Evolutionary conservation across 2,329 filamentous ascomycete species (phyloP).

Genomic region (Neurospora crassa): DNA sequence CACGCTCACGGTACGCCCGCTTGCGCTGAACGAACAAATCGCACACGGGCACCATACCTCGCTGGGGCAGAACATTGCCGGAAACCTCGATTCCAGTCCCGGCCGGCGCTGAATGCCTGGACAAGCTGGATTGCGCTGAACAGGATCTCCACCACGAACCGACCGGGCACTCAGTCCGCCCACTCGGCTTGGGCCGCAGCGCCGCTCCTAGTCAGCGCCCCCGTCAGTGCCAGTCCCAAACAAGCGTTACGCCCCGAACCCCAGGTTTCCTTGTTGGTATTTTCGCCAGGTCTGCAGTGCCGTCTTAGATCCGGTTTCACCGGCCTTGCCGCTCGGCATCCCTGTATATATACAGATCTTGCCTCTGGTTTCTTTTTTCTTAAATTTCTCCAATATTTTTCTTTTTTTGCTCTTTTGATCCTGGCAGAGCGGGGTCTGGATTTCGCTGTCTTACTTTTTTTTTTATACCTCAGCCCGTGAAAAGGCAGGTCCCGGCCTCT

Average conservation of each 20-base stretch:
- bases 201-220: not conserved
- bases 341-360: not conserved
- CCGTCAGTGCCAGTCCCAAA: not conserved
- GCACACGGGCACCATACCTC: not conserved
- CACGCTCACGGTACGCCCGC: not conserved
- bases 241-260: not conserved
- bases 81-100: not conserved
- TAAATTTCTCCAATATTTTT: not conserved
- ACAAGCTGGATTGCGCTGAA: not conserved
- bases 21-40: not conserved
- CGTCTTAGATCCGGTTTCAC: not conserved
- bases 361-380: not conserved
- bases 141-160: not conserved
- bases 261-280: not conserved
- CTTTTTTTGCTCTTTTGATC: not conserved
- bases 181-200: not conserved
- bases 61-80: not conserved
- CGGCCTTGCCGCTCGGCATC: not conserved
- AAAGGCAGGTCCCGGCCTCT: not conserved
- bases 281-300: not conserved
- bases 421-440: not conserved
- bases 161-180: not conserved
- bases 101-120: not conserved
- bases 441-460: not conserved
- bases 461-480: not conserved